A percentile compares a stretch with the other conserved stretches of the same genome.
These are phyloP conservation scores for Dioszegia hungarica DNA, from an alignment of 768 basidiomycete species.

Conservation along the genomic window DNA sequence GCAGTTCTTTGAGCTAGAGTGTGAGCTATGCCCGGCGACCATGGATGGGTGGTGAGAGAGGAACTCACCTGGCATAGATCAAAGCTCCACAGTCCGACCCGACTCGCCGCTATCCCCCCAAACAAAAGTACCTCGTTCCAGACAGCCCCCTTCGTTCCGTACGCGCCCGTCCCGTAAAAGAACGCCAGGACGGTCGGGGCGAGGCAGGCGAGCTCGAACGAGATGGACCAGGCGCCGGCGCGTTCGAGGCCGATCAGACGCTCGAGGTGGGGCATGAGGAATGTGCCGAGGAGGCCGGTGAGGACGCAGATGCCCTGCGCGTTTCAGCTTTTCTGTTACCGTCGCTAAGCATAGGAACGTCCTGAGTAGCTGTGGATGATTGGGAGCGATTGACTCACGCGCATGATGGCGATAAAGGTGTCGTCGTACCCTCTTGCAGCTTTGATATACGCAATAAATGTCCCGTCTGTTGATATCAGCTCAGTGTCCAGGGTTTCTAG, in stretches of 20 bases:
- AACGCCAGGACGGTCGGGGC: slow-evolving; percentile 38
- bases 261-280: slow-evolving; percentile 45
- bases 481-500: neutral
- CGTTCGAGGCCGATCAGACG: slow-evolving; percentile 36
- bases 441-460: slow-evolving; percentile 48
- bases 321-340: neutral
- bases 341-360: no score
- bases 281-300: slow-evolving; percentile 42
- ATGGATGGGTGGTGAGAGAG: no score
- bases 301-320: slow-evolving; percentile 35
- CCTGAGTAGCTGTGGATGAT: neutral
- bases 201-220: slow-evolving; percentile 42
- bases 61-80: slow-evolving; percentile 44
- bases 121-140: slow-evolving; percentile 32
- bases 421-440: slow-evolving; percentile 39
- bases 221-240: slow-evolving; percentile 47
- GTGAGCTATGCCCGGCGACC: no score
- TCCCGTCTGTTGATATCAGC: slow-evolving; percentile 30
- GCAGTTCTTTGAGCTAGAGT: slow-evolving; percentile 39
- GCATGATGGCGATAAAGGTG: slow-evolving; percentile 41
- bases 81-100: slow-evolving; percentile 47
- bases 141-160: slow-evolving; percentile 30
- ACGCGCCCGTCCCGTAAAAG: slow-evolving; percentile 31
- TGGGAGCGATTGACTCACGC: slow-evolving; percentile 4
- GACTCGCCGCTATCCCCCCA: slow-evolving; percentile 39